Conservation (phyloP, 1,284 basidiomycete species). For the Ustilago trichophora region DNA sequence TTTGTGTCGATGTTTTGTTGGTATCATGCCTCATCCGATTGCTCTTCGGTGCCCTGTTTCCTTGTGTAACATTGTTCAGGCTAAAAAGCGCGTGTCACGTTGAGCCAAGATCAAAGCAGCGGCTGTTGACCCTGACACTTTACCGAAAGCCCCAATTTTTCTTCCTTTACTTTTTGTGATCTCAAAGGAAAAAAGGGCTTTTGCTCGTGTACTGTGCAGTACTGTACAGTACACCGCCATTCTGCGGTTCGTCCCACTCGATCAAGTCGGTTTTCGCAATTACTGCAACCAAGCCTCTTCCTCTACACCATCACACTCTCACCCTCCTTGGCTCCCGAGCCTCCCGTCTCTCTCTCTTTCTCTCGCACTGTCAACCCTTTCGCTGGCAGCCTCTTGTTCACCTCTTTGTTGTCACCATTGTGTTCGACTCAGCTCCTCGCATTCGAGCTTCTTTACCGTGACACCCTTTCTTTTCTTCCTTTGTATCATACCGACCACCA, state of each 20-base stretch:
- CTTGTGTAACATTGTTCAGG: too few relatives aligned
- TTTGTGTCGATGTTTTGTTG: too few relatives aligned
- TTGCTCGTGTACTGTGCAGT: too few relatives aligned
- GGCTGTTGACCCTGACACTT: too few relatives aligned
- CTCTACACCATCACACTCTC: conserved; percentile 5
- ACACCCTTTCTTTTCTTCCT: not conserved
- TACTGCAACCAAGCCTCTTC: not conserved
- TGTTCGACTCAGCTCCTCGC: conserved; percentile 1
- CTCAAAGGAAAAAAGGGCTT: not conserved
- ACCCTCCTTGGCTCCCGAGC: not conserved
- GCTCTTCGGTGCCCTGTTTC: too few relatives aligned
- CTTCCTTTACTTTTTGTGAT: conserved; percentile 1
- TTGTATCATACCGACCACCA: conserved; percentile 4
- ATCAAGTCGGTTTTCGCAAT: too few relatives aligned
- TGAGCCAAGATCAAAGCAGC: too few relatives aligned
- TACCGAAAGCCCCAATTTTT: conserved; percentile 1
- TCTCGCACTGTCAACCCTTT: not conserved
- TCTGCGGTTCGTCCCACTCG: conserved; percentile 1
- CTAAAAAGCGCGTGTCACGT: too few relatives aligned
- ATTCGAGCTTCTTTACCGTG: not conserved
- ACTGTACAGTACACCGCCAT: too few relatives aligned
- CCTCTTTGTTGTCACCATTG: not conserved
- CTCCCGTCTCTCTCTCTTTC: conserved; percentile 4
- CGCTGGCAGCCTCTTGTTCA: too few relatives aligned
- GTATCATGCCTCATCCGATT: too few relatives aligned